Conservation (phyloP, 495 filamentous ascomycete genomes). For the Antarctomyces pellizariae region DNA sequence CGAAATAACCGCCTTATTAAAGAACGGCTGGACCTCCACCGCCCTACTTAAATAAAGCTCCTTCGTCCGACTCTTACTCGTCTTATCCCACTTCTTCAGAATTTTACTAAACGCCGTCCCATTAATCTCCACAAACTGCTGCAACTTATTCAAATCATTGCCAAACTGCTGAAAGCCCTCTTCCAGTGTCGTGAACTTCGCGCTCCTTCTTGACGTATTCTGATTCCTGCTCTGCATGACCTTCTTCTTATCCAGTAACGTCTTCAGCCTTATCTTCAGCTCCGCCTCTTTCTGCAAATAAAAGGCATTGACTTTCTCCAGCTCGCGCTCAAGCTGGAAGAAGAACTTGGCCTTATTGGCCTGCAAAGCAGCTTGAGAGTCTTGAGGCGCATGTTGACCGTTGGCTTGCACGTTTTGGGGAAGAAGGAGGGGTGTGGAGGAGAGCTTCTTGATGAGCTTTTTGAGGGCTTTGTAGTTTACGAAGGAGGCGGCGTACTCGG, state of each 20-base stretch:
- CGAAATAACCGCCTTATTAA: constrained; percentile 89
- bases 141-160: constrained; percentile 85
- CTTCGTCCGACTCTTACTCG: constrained; percentile 95
- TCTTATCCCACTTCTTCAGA: constrained; percentile 99
- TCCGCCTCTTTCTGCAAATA: constrained; percentile 97
- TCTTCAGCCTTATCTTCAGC: constrained; percentile 81
- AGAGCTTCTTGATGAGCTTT: constrained; percentile 98
- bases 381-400: constrained; percentile 14
- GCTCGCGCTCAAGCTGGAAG: constrained; percentile 87
- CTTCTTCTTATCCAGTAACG: constrained; percentile 82
- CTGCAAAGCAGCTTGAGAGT: constrained; percentile 79
- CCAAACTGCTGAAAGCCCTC: constrained; percentile 95
- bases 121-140: constrained; percentile 97
- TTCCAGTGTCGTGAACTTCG: constrained; percentile 78
- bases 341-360: constrained; percentile 98
- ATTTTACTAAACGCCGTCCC: constrained; percentile 96
- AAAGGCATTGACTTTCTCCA: constrained; percentile 96
- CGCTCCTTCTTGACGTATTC: constrained; percentile 58
- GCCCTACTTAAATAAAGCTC: constrained; percentile 89
- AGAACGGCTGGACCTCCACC: constrained; percentile 93
- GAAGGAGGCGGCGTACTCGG: constrained; percentile 96
- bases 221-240: constrained; percentile 54
- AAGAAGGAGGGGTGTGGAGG: constrained; percentile 62
- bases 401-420: constrained; percentile 41
- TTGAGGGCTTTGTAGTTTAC: constrained; percentile 98